Conservation (phyloP, 306 rosid species). For the Sicyos baderoa region DNA sequence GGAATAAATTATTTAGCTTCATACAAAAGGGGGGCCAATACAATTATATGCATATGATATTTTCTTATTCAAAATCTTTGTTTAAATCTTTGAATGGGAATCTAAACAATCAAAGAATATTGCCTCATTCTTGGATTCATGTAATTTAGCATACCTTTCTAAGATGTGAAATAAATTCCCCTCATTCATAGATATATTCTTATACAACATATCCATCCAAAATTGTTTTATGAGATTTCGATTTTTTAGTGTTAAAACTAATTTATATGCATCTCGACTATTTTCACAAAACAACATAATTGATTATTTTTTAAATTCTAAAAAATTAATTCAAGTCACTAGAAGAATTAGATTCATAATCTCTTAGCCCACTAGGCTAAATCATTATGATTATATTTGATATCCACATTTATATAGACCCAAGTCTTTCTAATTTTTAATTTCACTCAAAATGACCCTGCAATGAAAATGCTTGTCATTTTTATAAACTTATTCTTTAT, state of each 20-base stretch:
- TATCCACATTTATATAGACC: no score
- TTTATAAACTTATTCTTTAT: no score
- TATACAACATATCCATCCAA: background rate
- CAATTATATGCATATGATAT: background rate
- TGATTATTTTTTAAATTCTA: no score
- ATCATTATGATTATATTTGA: no score
- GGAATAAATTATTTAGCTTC: background rate
- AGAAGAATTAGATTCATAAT: no score
- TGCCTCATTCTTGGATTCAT: background rate
- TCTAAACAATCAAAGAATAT: background rate
- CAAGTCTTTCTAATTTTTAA: no score
- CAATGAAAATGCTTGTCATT: no score
- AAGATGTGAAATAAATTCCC: conserved; percentile 9
- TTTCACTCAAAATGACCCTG: no score
- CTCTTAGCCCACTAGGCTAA: no score
- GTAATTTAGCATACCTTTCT: background rate
- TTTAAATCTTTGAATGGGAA: background rate
- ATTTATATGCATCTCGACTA: no score
- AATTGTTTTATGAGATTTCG: background rate
- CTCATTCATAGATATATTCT: background rate
- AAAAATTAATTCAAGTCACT: no score
- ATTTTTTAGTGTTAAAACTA: background rate
- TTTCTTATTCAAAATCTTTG: background rate
- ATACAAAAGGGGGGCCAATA: background rate
- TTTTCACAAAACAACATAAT: no score